Evolutionary conservation across 768 basidiomycete species (phyloP), one percentile per base, ranked within the genome.

Genomic region (Cantharellus cinnabarinus): DNA sequence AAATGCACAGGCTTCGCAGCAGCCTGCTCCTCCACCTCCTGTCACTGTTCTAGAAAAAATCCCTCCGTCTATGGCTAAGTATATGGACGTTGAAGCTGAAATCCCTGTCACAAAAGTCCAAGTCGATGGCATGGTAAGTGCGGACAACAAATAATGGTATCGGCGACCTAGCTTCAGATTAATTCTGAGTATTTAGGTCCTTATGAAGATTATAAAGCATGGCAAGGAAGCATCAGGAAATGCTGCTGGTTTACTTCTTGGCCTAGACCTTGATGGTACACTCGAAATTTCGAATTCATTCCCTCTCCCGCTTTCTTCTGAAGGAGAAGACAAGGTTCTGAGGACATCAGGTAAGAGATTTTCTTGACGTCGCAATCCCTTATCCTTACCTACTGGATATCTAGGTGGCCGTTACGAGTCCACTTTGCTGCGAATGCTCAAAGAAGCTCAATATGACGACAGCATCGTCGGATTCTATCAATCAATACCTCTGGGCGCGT

Each of bases 401-500:
- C 58, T 20, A 62, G 61, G 57, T 7, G 83, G 76, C 59, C 83
- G 86, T 51, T 90, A 89, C 68, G 88, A 91, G 70, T 74, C 77
- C 41, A 77, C 81, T 60, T 88, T 91, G 87, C 74, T 91, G 52
- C 80, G 85, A 59, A 83, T 85, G 34, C 74, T 97, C 67, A 86
- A 88, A 67, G 89, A 93, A 68, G 90, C 93, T 58, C 84, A 87
- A 66, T 80, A 82, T 42, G 89, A 93, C 66, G 89, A 94, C 70
- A 89, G 82, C 63, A 79, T 91, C 41, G 84, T 95, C 59, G 93
- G 93, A 42, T 89, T 94, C 70, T 97, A 97, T 73, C 89, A 94
- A 67, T 85, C 86, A 50, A 89, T 83, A 37, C 80, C 81, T 4
- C 76, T 89, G 42, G 88, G 88, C 50, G 85, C 87, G 3, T 89